Conservation (phyloP, 2,329 filamentous ascomycete genomes). For the Aureobasidium sp. region DNA sequence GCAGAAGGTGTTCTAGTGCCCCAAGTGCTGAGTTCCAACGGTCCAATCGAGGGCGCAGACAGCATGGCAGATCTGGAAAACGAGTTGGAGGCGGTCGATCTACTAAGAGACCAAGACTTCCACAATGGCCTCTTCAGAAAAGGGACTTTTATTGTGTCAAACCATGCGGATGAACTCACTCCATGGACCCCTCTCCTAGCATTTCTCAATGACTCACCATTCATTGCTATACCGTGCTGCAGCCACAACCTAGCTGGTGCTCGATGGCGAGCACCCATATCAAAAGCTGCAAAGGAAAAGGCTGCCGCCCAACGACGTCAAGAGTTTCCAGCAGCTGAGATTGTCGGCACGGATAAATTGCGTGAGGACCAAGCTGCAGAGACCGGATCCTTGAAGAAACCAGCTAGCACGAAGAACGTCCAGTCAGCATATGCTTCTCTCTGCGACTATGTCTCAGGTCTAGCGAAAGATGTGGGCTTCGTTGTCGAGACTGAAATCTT, state of each 20-base stretch:
- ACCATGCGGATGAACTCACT: slow-evolving; percentile 93
- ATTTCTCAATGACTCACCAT: slow-evolving; percentile 64
- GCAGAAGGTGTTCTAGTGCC: slow-evolving; percentile 56
- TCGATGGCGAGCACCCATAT: slow-evolving; percentile 53
- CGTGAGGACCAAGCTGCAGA: slow-evolving; percentile 24
- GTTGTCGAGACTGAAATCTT: slow-evolving; percentile 74
- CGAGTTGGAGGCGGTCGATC: slow-evolving; percentile 4
- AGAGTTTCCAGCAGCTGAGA: background rate
- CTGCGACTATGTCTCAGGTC: slow-evolving; percentile 64
- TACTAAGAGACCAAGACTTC: slow-evolving; percentile 18
- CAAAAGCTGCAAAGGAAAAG: background rate
- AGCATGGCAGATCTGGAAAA: background rate
- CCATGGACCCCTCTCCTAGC: slow-evolving; percentile 91
- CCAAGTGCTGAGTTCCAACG: slow-evolving; percentile 27
- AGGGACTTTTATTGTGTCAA: slow-evolving; percentile 87
- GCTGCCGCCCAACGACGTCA: background rate
- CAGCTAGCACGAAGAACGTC: slow-evolving; percentile 27
- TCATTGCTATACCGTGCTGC: slow-evolving; percentile 92
- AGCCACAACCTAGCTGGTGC: slow-evolving; percentile 77
- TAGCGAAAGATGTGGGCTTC: slow-evolving; percentile 68
- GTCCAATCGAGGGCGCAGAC: background rate
- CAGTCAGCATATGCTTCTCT: slow-evolving; percentile 75
- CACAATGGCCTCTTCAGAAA: slow-evolving; percentile 56
- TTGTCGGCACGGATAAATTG: background rate
- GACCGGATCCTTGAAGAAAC: slow-evolving; percentile 27